Percentiles rank a stretch among this genome's conserved stretches.
These are phyloP conservation scores for Aspergillus pseudotamarii DNA, from an alignment of 2,329 filamentous ascomycete genomes.

Conservation along the genomic window DNA sequence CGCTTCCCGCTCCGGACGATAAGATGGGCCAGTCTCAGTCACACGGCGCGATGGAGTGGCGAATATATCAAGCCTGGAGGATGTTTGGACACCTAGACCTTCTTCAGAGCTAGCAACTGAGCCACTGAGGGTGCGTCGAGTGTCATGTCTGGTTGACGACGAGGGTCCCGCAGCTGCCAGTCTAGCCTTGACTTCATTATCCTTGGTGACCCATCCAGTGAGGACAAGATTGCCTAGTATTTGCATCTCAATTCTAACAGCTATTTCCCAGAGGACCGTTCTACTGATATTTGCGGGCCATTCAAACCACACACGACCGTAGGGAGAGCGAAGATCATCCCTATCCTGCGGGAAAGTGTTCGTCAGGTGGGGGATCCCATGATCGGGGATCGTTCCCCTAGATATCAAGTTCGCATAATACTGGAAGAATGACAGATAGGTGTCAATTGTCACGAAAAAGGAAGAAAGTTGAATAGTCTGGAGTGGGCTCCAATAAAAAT, in stretches of 20 bases:
- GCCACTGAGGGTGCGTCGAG: background rate
- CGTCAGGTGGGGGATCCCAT: slow-evolving; percentile 12
- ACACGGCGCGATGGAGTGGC: background rate
- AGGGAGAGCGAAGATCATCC: slow-evolving; percentile 27
- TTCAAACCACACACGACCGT: slow-evolving; percentile 33
- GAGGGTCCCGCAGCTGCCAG: background rate
- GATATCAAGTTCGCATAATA: slow-evolving; percentile 30
- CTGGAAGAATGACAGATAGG: slow-evolving; percentile 14
- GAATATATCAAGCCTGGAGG: background rate
- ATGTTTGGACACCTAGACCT: background rate
- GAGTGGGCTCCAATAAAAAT: background rate
- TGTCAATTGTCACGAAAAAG: background rate
- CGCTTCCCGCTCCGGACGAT: background rate
- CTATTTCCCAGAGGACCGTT: slow-evolving; percentile 23
- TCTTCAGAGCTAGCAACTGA: background rate
- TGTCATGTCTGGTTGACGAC: background rate
- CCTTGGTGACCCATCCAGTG: slow-evolving; percentile 21
- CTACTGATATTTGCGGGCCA: slow-evolving; percentile 24
- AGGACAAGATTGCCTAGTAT: slow-evolving; percentile 26
- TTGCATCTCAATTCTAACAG: slow-evolving; percentile 26
- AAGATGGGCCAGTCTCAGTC: background rate
- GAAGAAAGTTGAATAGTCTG: background rate
- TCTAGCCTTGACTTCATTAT: slow-evolving; percentile 12
- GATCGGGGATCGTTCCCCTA: slow-evolving; percentile 17
- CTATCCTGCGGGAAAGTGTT: slow-evolving; percentile 25